These are phyloP conservation scores for Fusarium beomiforme DNA, from an alignment of 2,329 filamentous ascomycete species.

Conservation along the genomic window DNA sequence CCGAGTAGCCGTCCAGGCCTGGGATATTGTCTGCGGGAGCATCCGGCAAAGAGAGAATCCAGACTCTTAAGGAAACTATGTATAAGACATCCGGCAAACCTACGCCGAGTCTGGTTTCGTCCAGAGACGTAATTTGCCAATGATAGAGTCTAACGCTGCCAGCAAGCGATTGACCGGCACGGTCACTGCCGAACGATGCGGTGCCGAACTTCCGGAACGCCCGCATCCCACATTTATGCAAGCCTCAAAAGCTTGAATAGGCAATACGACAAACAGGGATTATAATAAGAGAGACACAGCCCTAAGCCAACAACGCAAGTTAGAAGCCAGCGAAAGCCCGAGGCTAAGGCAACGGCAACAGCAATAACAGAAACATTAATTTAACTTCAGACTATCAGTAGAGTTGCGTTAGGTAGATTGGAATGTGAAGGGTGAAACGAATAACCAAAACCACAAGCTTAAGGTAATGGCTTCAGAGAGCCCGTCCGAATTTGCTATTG, in stretches of 20 bases:
- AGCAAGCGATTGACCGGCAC: constrained; percentile 40
- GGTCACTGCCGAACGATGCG: constrained; percentile 28
- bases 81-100: constrained; percentile 26
- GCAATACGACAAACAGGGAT: neutral
- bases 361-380: neutral
- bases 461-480: constrained; percentile 67
- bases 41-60: constrained; percentile 23
- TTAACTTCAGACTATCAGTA: neutral
- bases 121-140: constrained; percentile 26
- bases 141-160: neutral
- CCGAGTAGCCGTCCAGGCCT: constrained; percentile 29
- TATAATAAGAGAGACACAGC: neutral
- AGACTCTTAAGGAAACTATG: neutral
- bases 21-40: constrained; percentile 8
- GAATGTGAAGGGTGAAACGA: constrained; percentile 73
- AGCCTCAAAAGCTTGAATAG: constrained; percentile 8
- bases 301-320: neutral
- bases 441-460: constrained; percentile 62
- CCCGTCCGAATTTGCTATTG: constrained; percentile 63
- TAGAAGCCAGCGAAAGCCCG: neutral
- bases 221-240: constrained; percentile 24
- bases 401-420: neutral
- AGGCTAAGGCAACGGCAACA: neutral
- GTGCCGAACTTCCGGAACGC: constrained; percentile 44
- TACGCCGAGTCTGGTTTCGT: constrained; percentile 27